Evolutionary conservation across 495 filamentous ascomycete genomes (phyloP).

Genomic region (Aspergillus homomorphus): DNA sequence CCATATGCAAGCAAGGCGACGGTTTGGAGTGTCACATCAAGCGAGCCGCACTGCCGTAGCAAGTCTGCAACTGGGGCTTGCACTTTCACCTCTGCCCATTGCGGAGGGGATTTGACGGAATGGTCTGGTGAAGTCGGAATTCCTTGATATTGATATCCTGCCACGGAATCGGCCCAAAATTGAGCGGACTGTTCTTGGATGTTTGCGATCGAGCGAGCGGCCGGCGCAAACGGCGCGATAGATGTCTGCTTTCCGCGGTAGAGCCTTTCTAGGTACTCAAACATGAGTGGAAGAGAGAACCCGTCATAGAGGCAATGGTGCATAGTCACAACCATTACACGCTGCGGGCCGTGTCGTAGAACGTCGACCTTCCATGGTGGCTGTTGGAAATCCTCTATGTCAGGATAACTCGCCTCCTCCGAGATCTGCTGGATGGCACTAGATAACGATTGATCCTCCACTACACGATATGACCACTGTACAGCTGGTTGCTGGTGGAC

Average conservation of each 20-base stretch:
- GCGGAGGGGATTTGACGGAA: too few species aligned
- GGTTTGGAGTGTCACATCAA: constrained; percentile 25
- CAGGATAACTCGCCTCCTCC: too few species aligned
- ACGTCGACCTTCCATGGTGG: constrained; percentile 5
- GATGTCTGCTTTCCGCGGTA: neutral
- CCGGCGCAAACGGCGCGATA: neutral
- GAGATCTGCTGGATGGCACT: too few species aligned
- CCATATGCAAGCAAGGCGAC: constrained; percentile 24
- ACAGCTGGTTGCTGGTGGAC: too few species aligned
- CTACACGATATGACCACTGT: too few species aligned
- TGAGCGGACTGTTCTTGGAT: neutral
- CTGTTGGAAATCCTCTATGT: too few species aligned
- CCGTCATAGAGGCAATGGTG: constrained; percentile 82
- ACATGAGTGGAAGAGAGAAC: constrained; percentile 58
- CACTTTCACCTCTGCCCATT: neutral
- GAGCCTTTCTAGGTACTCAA: constrained; percentile 41
- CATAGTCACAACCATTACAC: constrained; percentile 52
- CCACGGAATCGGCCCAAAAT: constrained; percentile 2
- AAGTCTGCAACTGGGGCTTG: neutral
- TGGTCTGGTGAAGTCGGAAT: neutral
- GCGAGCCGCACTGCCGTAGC: constrained; percentile 10
- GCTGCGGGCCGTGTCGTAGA: constrained; percentile 9
- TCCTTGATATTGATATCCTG: neutral
- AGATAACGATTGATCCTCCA: too few species aligned
- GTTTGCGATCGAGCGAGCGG: neutral